Evolutionary conservation across 768 basidiomycete genomes (phyloP).

Genomic region (Phlebiopsis flavidoalba): DNA sequence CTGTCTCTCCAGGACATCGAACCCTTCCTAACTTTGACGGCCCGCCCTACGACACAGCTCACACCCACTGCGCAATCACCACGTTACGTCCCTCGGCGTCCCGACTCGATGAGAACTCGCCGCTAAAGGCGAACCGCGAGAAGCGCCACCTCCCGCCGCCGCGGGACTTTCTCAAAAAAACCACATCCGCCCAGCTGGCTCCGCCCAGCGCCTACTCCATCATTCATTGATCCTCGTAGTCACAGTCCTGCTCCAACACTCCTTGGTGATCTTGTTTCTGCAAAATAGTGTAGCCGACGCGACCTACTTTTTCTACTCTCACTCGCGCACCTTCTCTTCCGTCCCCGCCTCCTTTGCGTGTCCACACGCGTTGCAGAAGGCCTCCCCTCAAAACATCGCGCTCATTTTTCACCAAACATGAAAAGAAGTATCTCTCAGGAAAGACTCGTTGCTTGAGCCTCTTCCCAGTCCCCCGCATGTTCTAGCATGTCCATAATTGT

Average conservation of each 20-base stretch:
- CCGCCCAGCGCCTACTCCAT: constrained; percentile 4
- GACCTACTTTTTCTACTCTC: constrained; percentile 6
- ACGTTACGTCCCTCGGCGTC: constrained; percentile 10
- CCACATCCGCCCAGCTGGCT: constrained; percentile 7
- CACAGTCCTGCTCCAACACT: constrained; percentile 4
- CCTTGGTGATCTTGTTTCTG: not conserved
- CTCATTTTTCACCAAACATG: constrained; percentile 1
- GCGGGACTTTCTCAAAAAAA: not conserved
- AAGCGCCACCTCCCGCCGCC: not conserved
- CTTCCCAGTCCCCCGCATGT: not conserved
- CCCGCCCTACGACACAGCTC: not conserved
- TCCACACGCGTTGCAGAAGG: constrained; percentile 5
- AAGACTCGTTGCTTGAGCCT: not conserved
- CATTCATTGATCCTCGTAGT: constrained; percentile 8
- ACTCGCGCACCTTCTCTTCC: constrained; percentile 2
- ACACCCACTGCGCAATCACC: not conserved
- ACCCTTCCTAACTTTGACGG: not conserved
- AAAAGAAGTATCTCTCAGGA: not conserved
- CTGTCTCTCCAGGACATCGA: not conserved
- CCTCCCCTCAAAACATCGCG: constrained; percentile 5
- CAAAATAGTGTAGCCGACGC: constrained; percentile 6
- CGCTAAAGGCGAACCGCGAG: not conserved
- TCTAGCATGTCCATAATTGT: not conserved
- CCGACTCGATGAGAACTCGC: not conserved
- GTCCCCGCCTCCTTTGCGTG: not conserved